Conservation (phyloP, 2,329 filamentous ascomycete species). For the Colletotrichum aenigma region DNA sequence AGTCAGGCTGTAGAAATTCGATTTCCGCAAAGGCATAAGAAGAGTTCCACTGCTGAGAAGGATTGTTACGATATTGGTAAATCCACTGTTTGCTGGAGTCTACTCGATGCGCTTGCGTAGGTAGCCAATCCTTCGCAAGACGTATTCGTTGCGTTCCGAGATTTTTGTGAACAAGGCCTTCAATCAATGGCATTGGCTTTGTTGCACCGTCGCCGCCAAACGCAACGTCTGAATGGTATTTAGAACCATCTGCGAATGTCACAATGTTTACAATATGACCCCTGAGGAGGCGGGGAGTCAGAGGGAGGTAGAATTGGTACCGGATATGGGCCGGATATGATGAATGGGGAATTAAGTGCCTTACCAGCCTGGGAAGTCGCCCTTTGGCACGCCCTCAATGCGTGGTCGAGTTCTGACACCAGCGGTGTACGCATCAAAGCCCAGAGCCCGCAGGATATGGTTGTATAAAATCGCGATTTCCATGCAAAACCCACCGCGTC, state of each 20-base stretch:
- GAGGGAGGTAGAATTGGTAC: background rate
- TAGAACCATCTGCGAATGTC: conserved; percentile 50
- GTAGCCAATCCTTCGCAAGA: conserved; percentile 53
- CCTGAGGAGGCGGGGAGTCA: conserved; percentile 19
- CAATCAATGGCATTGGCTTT: conserved; percentile 57
- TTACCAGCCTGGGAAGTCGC: conserved; percentile 52
- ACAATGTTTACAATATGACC: conserved; percentile 68
- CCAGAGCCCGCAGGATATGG: conserved; percentile 54
- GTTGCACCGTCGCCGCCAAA: conserved; percentile 69
- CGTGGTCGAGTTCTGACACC: conserved; percentile 55
- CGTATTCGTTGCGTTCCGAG: conserved; percentile 62
- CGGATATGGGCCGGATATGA: background rate
- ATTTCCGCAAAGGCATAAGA: conserved; percentile 70
- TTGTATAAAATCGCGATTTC: conserved; percentile 61
- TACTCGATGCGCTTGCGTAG: conserved; percentile 42
- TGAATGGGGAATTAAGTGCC: background rate
- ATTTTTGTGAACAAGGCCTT: conserved; percentile 46
- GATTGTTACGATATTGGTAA: conserved; percentile 61
- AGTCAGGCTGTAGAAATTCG: conserved; percentile 68
- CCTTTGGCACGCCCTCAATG: conserved; percentile 39
- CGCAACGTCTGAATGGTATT: conserved; percentile 64
- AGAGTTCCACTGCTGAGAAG: conserved; percentile 57
- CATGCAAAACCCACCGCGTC: conserved; percentile 65
- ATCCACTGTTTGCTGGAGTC: conserved; percentile 61
- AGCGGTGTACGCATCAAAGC: conserved; percentile 57